phyloP scores from a whole-genome alignment of 129 eudicot genomes.

The Pseudognaphalium luteoalbum region DNA sequence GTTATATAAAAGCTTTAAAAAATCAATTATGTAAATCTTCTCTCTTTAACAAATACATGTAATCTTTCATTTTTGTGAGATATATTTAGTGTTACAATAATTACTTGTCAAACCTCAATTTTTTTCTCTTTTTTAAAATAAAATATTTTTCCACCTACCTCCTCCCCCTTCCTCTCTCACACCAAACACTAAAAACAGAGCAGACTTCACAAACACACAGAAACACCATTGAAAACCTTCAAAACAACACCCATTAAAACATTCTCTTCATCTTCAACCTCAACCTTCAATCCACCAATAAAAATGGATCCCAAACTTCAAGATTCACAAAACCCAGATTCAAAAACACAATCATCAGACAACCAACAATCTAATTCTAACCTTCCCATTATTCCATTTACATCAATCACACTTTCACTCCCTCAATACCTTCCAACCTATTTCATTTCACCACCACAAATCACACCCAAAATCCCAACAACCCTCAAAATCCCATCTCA shows the following conservation, averaged over 20 bases:
- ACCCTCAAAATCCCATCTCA: conserved; percentile 66
- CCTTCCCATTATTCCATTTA: conserved; percentile 32
- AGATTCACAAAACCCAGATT: conserved; percentile 30
- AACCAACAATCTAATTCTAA: conserved; percentile 7
- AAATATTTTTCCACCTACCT: conserved; percentile 25
- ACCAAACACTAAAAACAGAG: conserved; percentile 28
- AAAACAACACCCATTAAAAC: background rate
- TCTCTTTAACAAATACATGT: no score
- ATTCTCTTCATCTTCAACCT: conserved; percentile 20
- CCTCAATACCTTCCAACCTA: conserved; percentile 61
- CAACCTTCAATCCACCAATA: background rate
- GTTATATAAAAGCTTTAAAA: no score
- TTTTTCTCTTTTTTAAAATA: no score
- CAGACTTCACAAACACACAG: conserved; percentile 1
- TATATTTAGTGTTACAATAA: no score
- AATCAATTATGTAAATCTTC: no score
- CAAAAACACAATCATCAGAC: background rate
- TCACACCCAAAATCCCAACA: conserved; percentile 25
- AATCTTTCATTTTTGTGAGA: no score
- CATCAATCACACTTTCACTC: conserved; percentile 79
- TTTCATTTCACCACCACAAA: conserved; percentile 52
- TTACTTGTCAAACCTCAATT: background rate
- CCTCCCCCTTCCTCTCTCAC: conserved; percentile 12
- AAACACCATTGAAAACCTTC: conserved; percentile 21
- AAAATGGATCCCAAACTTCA: conserved; percentile 47